A percentile compares a stretch with the other conserved stretches of the same genome.
phyloP scores from a whole-genome alignment of 257 asterid species.

The Pogostemon cablin region DNA sequence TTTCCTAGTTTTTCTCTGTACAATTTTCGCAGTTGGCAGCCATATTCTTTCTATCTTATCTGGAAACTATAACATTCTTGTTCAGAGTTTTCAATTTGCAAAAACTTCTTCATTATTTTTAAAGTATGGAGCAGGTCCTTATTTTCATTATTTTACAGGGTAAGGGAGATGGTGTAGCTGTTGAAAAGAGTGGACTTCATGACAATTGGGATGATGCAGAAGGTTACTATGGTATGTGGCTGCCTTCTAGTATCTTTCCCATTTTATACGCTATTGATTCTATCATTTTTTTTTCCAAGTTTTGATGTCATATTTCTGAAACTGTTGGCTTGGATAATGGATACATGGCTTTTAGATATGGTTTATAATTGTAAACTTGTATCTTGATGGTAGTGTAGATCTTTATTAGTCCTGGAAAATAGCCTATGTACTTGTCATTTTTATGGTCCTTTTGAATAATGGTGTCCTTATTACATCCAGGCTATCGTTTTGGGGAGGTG shows the following conservation, averaged over 20 bases:
- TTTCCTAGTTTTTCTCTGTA: slow-evolving; percentile 3
- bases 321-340: neutral
- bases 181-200: slow-evolving; percentile 77
- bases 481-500: slow-evolving; percentile 92
- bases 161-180: slow-evolving; percentile 68
- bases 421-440: neutral
- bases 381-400: slow-evolving; percentile 1
- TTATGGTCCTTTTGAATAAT: neutral
- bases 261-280: slow-evolving; percentile 4
- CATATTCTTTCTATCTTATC: slow-evolving; percentile 5
- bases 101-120: neutral
- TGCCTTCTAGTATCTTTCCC: slow-evolving; percentile 12
- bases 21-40: neutral
- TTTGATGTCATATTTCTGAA: slow-evolving; percentile 6
- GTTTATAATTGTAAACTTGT: neutral
- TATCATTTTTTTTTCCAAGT: neutral
- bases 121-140: neutral
- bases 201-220: slow-evolving; percentile 99
- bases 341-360: neutral
- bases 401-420: neutral
- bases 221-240: slow-evolving; percentile 83
- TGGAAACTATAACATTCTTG: neutral
- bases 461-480: slow-evolving; percentile 41
- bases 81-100: neutral
- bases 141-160: slow-evolving; percentile 49